These are phyloP conservation scores for Erodium moschatum DNA, from an alignment of 441 rosid genomes.

Conservation along the genomic window DNA sequence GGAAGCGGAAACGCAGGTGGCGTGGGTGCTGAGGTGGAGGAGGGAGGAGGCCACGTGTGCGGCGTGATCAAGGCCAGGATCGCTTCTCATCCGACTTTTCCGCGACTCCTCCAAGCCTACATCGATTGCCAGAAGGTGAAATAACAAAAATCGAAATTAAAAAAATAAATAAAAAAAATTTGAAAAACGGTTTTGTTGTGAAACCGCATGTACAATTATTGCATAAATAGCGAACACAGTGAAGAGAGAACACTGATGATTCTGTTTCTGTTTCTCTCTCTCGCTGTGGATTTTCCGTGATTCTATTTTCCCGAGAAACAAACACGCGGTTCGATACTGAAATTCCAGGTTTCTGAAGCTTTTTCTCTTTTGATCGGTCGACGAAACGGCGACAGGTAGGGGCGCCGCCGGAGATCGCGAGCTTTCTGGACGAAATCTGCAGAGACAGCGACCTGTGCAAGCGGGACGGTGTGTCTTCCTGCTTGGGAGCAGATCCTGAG, in stretches of 20 bases:
- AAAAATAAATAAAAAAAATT: background rate
- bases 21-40: background rate
- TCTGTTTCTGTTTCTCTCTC: slow-evolving; percentile 10
- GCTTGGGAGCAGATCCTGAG: slow-evolving; percentile 73
- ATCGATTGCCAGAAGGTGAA: slow-evolving; percentile 54
- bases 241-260: too few species aligned
- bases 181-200: background rate
- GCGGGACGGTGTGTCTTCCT: slow-evolving; percentile 32
- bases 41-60: slow-evolving; percentile 22
- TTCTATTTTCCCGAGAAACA: slow-evolving; percentile 4
- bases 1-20: background rate
- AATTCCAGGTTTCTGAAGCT: slow-evolving; percentile 6
- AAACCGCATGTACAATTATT: background rate
- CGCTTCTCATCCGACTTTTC: slow-evolving; percentile 71
- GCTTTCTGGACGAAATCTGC: slow-evolving; percentile 59
- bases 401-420: slow-evolving; percentile 74
- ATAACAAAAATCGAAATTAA: background rate
- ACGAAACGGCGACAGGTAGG: slow-evolving; percentile 45
- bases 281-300: slow-evolving; percentile 5
- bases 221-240: background rate
- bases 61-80: slow-evolving; percentile 56
- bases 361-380: background rate
- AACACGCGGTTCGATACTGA: slow-evolving; percentile 10
- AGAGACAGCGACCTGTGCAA: slow-evolving; percentile 36
- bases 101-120: slow-evolving; percentile 77